Conservation (phyloP, 179 eudicot species). For the Nepenthes alata region DNA sequence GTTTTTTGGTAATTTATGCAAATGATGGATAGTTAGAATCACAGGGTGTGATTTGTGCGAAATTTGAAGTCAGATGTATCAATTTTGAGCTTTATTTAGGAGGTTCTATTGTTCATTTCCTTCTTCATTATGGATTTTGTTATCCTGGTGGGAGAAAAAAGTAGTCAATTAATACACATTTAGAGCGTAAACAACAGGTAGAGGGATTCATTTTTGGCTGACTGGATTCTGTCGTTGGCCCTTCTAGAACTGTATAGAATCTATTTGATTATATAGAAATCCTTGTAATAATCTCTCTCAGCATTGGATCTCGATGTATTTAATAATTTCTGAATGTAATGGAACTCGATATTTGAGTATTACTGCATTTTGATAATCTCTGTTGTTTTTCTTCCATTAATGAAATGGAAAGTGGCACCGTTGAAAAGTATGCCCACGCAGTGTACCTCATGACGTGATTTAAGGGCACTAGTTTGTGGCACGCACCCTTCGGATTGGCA, state of each 20-base stretch:
- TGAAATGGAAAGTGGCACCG: too few relatives aligned
- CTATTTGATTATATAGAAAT: background rate
- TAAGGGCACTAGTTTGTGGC: too few relatives aligned
- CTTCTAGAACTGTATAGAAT: background rate
- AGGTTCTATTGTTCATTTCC: background rate
- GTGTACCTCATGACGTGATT: too few relatives aligned
- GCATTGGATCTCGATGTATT: too few relatives aligned
- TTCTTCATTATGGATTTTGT: background rate
- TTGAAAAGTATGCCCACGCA: too few relatives aligned
- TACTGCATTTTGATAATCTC: too few relatives aligned
- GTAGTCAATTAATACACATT: background rate
- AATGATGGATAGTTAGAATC: background rate
- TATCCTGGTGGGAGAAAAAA: background rate
- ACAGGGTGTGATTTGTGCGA: background rate
- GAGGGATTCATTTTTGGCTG: background rate
- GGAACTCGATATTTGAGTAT: too few relatives aligned
- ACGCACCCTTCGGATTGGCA: too few relatives aligned
- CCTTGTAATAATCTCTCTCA: background rate
- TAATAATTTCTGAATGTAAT: too few relatives aligned
- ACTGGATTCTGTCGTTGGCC: background rate
- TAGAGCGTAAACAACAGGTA: background rate
- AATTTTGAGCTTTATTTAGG: background rate
- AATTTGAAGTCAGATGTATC: too few relatives aligned
- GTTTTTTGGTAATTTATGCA: background rate
- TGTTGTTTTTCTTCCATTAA: too few relatives aligned